A percentile compares a stretch with the other conserved stretches of the same genome.
Conservation (phyloP, 257 asterid species). For the Plantago elongata region DNA sequence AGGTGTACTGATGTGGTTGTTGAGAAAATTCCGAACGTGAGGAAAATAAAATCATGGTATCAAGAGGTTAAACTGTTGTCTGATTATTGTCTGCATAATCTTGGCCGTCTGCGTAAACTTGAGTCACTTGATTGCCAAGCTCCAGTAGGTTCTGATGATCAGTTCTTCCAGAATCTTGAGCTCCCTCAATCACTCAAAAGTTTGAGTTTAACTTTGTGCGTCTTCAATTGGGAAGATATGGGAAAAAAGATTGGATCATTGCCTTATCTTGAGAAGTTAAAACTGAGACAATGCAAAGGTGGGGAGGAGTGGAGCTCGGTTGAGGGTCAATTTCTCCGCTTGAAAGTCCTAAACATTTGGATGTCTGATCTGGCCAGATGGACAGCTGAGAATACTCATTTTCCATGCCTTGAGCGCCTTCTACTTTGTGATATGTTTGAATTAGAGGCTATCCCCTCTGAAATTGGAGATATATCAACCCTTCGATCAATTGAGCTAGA, state of each 20-base stretch:
- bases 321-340: conserved; percentile 14
- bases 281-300: background rate
- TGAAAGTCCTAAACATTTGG: background rate
- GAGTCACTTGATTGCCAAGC: background rate
- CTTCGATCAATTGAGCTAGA: background rate
- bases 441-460: conserved; percentile 12
- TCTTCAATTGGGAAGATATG: conserved; percentile 8
- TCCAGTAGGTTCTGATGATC: too few relatives aligned
- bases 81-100: background rate
- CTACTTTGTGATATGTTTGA: background rate
- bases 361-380: background rate
- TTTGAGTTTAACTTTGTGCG: background rate
- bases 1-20: background rate
- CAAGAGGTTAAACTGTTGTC: background rate
- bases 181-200: conserved; percentile 13
- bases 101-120: background rate
- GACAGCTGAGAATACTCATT: conserved; percentile 11
- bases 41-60: background rate
- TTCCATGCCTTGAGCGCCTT: conserved; percentile 14
- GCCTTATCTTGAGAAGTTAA: conserved; percentile 5
- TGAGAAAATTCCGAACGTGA: background rate
- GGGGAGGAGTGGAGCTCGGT: conserved; percentile 11
- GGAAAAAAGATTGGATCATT: too few relatives aligned
- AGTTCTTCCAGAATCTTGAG: background rate
- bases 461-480: conserved; percentile 19